phyloP scores from a whole-genome alignment of 176 grass and related monocot species.

The Aegilops longissima region DNA sequence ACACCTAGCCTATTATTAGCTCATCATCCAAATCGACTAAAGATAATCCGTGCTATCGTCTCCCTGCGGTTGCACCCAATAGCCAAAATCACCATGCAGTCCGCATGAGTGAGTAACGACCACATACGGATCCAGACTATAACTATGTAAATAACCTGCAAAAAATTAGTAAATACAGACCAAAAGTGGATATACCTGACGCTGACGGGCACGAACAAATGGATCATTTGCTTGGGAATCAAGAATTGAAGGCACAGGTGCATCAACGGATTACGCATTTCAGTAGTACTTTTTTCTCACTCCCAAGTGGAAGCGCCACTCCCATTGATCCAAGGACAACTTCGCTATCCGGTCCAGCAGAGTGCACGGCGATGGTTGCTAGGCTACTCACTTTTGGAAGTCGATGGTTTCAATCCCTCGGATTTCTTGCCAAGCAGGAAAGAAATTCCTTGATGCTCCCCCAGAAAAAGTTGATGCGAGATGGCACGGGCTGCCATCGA shows the following conservation, averaged over 20 bases:
- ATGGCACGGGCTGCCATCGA: background rate
- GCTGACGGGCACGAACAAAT: background rate
- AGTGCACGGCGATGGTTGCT: background rate
- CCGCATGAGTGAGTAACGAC: too few species aligned
- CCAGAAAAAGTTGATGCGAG: background rate
- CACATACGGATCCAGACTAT: too few species aligned
- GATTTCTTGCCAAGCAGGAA: slow-evolving; percentile 19
- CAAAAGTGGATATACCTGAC: background rate
- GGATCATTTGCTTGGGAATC: slow-evolving; percentile 14
- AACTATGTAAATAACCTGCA: too few species aligned
- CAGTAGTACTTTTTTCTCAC: background rate
- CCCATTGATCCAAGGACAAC: background rate
- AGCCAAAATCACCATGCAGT: too few species aligned
- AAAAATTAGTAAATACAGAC: background rate
- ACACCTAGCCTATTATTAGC: too few species aligned
- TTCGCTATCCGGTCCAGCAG: background rate
- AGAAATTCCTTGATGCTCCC: background rate
- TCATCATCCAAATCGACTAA: too few species aligned
- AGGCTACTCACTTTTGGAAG: background rate
- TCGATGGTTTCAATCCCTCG: background rate
- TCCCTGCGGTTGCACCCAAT: too few species aligned
- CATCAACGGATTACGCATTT: background rate
- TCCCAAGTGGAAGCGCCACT: background rate
- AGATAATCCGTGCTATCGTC: too few species aligned
- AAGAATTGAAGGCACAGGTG: background rate